phyloP scores from a whole-genome alignment of 371 early-diverging fungal species.

The Chytridiales sp. region DNA sequence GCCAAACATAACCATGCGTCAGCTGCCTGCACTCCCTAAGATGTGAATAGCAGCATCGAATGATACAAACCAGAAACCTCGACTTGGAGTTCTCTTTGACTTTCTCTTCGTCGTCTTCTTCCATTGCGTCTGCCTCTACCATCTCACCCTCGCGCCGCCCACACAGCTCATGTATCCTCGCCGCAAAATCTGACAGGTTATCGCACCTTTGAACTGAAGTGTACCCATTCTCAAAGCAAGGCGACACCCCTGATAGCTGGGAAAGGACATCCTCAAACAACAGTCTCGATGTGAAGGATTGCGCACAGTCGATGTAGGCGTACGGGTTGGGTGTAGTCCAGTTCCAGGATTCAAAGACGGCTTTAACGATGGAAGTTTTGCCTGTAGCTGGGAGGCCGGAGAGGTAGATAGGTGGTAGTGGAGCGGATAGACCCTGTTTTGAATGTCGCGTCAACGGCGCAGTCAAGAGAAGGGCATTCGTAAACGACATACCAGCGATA shows the following conservation, averaged over 20 bases:
- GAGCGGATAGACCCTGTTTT: too few relatives aligned
- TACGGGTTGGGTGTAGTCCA: constrained; percentile 24
- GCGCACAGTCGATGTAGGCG: constrained; percentile 70
- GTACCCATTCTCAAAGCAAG: constrained; percentile 33
- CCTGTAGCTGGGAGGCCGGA: constrained; percentile 75
- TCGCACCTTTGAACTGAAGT: not conserved
- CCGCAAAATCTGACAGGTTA: not conserved
- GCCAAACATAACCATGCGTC: not conserved
- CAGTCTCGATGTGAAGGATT: constrained; percentile 69
- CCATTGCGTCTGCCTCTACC: too few relatives aligned
- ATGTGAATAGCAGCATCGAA: not conserved
- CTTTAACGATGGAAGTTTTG: constrained; percentile 40
- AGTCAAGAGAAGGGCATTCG: too few relatives aligned
- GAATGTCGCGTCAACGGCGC: too few relatives aligned
- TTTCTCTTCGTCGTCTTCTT: not conserved
- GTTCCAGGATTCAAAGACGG: constrained; percentile 8
- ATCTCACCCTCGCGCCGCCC: too few relatives aligned
- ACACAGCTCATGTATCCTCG: not conserved
- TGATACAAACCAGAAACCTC: not conserved
- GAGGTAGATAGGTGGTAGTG: constrained; percentile 56
- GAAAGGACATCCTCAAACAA: constrained; percentile 73
- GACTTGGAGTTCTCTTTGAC: not conserved
- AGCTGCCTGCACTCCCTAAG: not conserved
- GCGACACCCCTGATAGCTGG: constrained; percentile 48
- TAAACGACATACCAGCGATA: too few relatives aligned